phyloP scores from a whole-genome alignment of 2,329 filamentous ascomycete species.

The Trichoderma harzianum region DNA sequence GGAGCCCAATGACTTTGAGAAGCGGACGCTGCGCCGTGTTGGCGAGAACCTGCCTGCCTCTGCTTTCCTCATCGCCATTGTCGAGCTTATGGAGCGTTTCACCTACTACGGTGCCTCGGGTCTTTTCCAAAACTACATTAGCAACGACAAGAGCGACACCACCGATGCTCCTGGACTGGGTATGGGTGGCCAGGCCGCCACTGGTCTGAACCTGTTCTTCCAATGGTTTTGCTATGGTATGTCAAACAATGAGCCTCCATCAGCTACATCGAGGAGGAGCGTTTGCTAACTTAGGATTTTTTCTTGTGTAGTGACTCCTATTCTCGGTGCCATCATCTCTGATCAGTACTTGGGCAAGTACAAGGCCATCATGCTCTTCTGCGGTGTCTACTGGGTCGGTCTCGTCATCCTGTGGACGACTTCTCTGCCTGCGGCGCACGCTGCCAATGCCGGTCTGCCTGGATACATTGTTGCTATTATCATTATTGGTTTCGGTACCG shows the following conservation, averaged over 20 bases:
- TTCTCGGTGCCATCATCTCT: constrained; percentile 53
- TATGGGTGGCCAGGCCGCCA: constrained; percentile 53
- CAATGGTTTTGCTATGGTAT: constrained; percentile 47
- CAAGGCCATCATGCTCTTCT: constrained; percentile 59
- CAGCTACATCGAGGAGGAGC: background rate
- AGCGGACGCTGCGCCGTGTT: constrained; percentile 47
- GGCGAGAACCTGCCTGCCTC: constrained; percentile 53
- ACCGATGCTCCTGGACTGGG: constrained; percentile 50
- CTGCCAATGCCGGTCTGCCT: constrained; percentile 41
- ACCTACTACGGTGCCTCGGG: constrained; percentile 55
- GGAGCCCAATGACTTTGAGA: constrained; percentile 52
- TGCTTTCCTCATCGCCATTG: constrained; percentile 54
- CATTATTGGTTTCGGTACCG: constrained; percentile 63
- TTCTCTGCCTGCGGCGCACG: constrained; percentile 38
- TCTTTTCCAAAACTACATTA: constrained; percentile 55
- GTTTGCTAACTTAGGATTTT: background rate
- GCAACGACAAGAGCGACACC: constrained; percentile 31
- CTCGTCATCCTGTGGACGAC: constrained; percentile 53
- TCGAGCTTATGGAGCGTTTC: constrained; percentile 57
- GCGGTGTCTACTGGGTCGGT: constrained; percentile 55
- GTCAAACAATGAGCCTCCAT: background rate
- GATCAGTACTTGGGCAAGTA: constrained; percentile 59
- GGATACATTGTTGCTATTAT: constrained; percentile 55
- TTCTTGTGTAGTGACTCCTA: constrained; percentile 33
- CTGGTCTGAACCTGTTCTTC: constrained; percentile 54